Base-by-base conservation (phyloP, 257 asterid genomes). In the Plantago major region DNA sequence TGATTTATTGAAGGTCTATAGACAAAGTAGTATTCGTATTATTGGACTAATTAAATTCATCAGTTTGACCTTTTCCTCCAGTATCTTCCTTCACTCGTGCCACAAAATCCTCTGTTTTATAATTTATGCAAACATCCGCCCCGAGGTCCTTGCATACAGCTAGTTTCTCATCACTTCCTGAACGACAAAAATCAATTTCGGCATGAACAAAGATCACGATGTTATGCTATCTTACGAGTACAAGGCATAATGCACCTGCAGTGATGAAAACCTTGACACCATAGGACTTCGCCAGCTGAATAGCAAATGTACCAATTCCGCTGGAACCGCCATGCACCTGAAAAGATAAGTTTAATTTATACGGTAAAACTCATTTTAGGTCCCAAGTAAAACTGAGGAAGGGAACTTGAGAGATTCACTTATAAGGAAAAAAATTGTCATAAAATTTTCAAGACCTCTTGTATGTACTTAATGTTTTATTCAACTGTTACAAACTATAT, bases 301-400 rank as follows among this genome's bases (percentile, higher is more conserved):
- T 93, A 42, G 99, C 91, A 78, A 93, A 93, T 26, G 99, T 87
- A 60, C 99, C 99, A 19, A 89, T 89, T 62, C 99, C 99, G 72
- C 99, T 93, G 64, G 99, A 89, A 65, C 99, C 99, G 33, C 99
- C 99, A 61, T 93, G 99, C 68, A 93, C 78, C 99, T 93, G 84
- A 66, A 72, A 65, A 67, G 15, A 65, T 54, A 19, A 22, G 65
- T 53, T 19, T 13, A 38, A 56, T n/a, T 33, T 15, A 30, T 19
- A 58, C 59, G 47, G 61, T 51, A 10, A 37, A 59, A 48, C n/a
- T 33, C 8, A 33, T 33, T 33, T 7, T 7, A 33, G 40, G 40
- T 33, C 40, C 40, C 40, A 33, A 7, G 40, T 22, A 7, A 0
- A 33, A 3, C 40, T 33, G 40, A 33, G 40, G 8, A 4, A 33